Evolutionary conservation across 345 rosid genomes (phyloP).

Genomic region (Eucalyptus caleyi): DNA sequence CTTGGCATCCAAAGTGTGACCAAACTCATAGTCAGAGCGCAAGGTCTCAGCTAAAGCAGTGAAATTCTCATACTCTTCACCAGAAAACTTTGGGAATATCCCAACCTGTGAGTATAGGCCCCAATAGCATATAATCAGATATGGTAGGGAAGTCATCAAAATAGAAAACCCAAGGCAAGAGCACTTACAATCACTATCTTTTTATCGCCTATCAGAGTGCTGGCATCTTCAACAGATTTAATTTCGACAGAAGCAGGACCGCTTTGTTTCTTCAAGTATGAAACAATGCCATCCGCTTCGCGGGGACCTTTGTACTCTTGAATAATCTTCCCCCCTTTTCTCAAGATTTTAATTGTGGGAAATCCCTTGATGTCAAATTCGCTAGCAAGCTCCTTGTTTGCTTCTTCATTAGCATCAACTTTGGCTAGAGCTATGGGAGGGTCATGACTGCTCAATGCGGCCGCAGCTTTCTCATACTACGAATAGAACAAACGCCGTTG

Average conservation of each 20-base stretch:
- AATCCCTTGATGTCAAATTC: slow-evolving; percentile 68
- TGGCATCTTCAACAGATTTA: slow-evolving; percentile 52
- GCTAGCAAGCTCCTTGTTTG: slow-evolving; percentile 45
- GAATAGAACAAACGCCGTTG: not conserved
- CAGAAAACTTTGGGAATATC: slow-evolving; percentile 81
- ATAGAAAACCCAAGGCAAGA: not conserved
- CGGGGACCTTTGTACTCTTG: slow-evolving; percentile 98
- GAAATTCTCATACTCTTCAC: slow-evolving; percentile 73
- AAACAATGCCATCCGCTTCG: slow-evolving; percentile 78
- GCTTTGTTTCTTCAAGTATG: slow-evolving; percentile 74
- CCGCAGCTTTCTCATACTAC: slow-evolving; percentile 96
- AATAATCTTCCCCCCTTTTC: slow-evolving; percentile 65
- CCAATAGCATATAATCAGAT: not conserved
- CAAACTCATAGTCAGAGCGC: slow-evolving; percentile 84
- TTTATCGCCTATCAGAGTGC: slow-evolving; percentile 44
- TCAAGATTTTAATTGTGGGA: slow-evolving; percentile 79
- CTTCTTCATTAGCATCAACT: slow-evolving; percentile 76
- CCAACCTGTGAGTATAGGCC: slow-evolving; percentile 52
- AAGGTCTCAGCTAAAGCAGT: slow-evolving; percentile 62
- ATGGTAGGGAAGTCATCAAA: not conserved
- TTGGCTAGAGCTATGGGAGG: slow-evolving; percentile 72
- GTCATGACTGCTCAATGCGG: slow-evolving; percentile 48
- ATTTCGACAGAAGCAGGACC: slow-evolving; percentile 90
- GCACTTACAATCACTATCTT: slow-evolving; percentile 61
- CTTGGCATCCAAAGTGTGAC: slow-evolving; percentile 78